Evolutionary conservation across 305 asterid genomes (phyloP).

Genomic region (Fraxinus nigra): DNA sequence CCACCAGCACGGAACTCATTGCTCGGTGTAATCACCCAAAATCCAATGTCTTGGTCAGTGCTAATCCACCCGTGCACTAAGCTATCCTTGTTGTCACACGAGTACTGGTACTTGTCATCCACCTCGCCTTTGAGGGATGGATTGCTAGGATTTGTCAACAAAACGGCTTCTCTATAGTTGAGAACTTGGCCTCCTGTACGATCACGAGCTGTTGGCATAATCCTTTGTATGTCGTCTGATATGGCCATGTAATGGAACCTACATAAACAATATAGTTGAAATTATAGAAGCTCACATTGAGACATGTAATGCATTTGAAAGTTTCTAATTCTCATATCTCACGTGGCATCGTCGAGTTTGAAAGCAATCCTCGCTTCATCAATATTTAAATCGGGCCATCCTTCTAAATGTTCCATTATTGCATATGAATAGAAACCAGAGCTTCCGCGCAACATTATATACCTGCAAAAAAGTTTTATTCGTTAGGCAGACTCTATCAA

Average conservation of each 20-base stretch:
- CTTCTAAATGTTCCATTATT: conserved; percentile 46
- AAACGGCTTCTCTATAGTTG: conserved; percentile 56
- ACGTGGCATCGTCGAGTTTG: conserved; percentile 51
- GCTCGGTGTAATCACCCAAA: conserved; percentile 70
- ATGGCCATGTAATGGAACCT: conserved; percentile 70
- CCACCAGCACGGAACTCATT: conserved; percentile 69
- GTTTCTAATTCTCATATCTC: conserved; percentile 4
- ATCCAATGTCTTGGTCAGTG: conserved; percentile 37
- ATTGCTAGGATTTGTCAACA: conserved; percentile 34
- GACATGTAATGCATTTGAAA: neutral
- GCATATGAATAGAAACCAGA: conserved; percentile 63
- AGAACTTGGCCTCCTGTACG: conserved; percentile 38
- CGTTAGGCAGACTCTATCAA: neutral
- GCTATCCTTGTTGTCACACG: conserved; percentile 50
- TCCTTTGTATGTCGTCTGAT: conserved; percentile 49
- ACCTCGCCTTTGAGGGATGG: conserved; percentile 50
- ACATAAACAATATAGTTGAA: neutral
- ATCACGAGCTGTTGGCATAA: conserved; percentile 61
- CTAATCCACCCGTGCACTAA: conserved; percentile 75
- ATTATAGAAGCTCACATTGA: neutral
- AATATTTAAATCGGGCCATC: conserved; percentile 56
- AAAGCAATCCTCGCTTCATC: conserved; percentile 51
- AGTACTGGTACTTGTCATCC: conserved; percentile 71
- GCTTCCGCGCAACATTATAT: conserved; percentile 42
- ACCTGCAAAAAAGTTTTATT: conserved; percentile 25